These are phyloP conservation scores for Vicia villosa DNA, from an alignment of 306 rosid species.

Conservation along the genomic window DNA sequence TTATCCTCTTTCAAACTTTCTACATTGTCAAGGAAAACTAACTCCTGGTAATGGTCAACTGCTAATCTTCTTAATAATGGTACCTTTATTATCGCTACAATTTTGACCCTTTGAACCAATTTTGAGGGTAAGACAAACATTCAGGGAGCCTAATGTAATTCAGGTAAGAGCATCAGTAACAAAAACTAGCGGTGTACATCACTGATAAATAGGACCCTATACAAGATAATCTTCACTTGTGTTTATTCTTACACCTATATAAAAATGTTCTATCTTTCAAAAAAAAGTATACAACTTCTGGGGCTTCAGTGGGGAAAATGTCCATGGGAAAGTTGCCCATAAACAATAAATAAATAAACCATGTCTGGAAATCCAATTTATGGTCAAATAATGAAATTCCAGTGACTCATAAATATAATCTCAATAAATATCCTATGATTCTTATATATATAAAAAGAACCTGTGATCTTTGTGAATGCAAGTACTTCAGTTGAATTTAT, in stretches of 20 bases:
- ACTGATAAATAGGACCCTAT: background rate
- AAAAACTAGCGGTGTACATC: background rate
- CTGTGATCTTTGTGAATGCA: slow-evolving; percentile 27
- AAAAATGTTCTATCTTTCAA: slow-evolving; percentile 18
- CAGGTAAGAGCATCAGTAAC: background rate
- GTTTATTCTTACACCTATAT: slow-evolving; percentile 18
- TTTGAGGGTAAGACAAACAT: background rate
- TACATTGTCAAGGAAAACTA: background rate
- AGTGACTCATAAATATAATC: background rate
- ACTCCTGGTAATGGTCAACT: background rate
- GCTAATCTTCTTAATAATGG: background rate
- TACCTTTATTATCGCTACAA: background rate
- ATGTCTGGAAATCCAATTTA: background rate
- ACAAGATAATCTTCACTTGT: slow-evolving; percentile 3
- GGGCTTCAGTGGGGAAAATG: slow-evolving; percentile 4
- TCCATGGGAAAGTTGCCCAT: slow-evolving; percentile 8
- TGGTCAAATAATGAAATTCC: slow-evolving; percentile 3
- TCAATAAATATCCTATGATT: slow-evolving; percentile 2
- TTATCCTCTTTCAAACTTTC: background rate
- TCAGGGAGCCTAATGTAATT: background rate
- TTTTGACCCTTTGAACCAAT: background rate
- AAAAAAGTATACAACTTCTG: slow-evolving; percentile 19
- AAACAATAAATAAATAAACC: background rate
- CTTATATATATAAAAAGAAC: background rate
- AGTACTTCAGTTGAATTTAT: slow-evolving; percentile 16